Percentiles rank a stretch among this genome's conserved stretches.
Evolutionary conservation across 176 grass and related monocot genomes (phyloP).

Genomic region (Oryza meridionalis): DNA sequence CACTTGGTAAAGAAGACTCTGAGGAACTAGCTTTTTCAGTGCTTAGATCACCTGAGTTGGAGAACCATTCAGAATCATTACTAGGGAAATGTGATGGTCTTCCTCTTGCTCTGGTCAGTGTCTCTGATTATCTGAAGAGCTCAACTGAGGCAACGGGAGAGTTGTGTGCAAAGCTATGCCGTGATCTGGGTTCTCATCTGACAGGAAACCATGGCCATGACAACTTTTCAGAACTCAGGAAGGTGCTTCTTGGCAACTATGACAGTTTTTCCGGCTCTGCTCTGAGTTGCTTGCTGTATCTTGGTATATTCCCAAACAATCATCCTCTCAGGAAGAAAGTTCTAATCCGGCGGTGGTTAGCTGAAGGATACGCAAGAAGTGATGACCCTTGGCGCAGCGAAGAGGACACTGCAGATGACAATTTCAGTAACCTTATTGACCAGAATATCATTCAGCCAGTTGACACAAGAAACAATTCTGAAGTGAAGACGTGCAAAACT

Average conservation of each 20-base stretch:
- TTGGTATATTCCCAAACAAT: slow-evolving; percentile 24
- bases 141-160: slow-evolving; percentile 31
- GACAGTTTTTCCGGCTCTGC: slow-evolving; percentile 18
- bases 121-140: slow-evolving; percentile 33
- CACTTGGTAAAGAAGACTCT: slow-evolving; percentile 35
- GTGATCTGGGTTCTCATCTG: slow-evolving; percentile 31
- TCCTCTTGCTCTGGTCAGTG: slow-evolving; percentile 41
- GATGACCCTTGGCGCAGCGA: background rate
- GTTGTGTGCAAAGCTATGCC: slow-evolving; percentile 22
- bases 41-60: slow-evolving; percentile 13
- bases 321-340: slow-evolving; percentile 35
- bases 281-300: slow-evolving; percentile 35
- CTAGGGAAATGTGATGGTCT: slow-evolving; percentile 45
- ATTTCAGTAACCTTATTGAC: slow-evolving; percentile 20
- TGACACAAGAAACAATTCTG: slow-evolving; percentile 24
- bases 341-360: slow-evolving; percentile 39
- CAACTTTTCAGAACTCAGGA: slow-evolving; percentile 26
- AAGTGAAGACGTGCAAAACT: slow-evolving; percentile 34
- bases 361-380: slow-evolving; percentile 41
- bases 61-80: background rate
- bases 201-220: slow-evolving; percentile 8
- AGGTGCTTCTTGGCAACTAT: slow-evolving; percentile 35
- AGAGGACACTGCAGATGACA: slow-evolving; percentile 30
- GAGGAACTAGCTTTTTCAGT: slow-evolving; percentile 4
- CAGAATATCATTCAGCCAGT: slow-evolving; percentile 24